These are phyloP conservation scores for Keithomyces neogunnii DNA, from an alignment of 2,329 filamentous ascomycete genomes.

Conservation along the genomic window DNA sequence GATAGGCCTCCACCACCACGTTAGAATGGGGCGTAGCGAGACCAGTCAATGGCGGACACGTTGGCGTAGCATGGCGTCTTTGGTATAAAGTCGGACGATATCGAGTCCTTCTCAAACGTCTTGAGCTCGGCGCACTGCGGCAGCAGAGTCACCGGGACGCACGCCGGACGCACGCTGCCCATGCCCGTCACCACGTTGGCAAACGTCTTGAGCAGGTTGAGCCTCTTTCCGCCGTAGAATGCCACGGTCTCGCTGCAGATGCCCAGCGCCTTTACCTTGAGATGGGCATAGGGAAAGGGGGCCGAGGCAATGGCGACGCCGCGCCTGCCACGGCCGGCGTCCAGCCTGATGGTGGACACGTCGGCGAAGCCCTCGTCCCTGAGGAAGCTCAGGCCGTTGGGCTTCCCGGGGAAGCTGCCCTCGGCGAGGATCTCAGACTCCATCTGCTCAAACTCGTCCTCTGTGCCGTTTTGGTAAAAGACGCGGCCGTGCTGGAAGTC, in stretches of 20 bases:
- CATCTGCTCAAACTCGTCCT: conserved; percentile 17
- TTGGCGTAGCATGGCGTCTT: background rate
- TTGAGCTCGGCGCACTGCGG: background rate
- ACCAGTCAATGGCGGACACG: background rate
- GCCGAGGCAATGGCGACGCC: conserved; percentile 17
- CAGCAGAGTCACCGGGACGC: background rate
- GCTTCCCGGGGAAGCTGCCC: conserved; percentile 26
- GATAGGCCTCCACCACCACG: too few relatives aligned
- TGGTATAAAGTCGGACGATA: background rate
- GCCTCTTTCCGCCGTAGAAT: too few relatives aligned
- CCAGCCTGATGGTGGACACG: conserved; percentile 15
- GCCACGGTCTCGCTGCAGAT: too few relatives aligned
- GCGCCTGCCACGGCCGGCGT: conserved; percentile 23
- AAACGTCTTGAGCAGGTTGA: too few relatives aligned
- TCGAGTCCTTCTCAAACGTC: background rate
- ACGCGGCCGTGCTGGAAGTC: conserved; percentile 16
- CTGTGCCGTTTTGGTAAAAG: conserved; percentile 41
- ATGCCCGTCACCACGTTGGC: too few relatives aligned
- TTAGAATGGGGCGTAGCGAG: background rate
- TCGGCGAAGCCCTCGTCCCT: conserved; percentile 19
- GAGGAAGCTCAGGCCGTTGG: conserved; percentile 24
- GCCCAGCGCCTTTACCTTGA: too few relatives aligned
- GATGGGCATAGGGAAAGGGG: conserved; percentile 9
- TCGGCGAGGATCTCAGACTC: conserved; percentile 27
- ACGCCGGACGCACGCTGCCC: background rate